Evolutionary conservation across 2,329 filamentous ascomycete species (phyloP), one percentile per base, ranked within the genome.

Genomic region (Sporothrix protearum): DNA sequence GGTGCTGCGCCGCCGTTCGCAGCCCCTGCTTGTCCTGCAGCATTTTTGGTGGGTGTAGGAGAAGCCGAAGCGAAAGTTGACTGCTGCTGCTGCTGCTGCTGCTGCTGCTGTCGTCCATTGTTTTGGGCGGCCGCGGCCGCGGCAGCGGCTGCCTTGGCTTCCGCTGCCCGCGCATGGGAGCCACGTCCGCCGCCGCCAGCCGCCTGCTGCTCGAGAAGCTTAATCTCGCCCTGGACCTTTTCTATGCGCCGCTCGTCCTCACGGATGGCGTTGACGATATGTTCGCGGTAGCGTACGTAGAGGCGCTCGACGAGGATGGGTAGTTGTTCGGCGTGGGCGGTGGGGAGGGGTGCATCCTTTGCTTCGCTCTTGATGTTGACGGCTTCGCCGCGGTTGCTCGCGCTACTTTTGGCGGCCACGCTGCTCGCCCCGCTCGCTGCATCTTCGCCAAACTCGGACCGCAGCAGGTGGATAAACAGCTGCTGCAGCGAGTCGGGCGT

Each of bases 401-500:
- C 7, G 6, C 30, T 55, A 19, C 49, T 33, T 10, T 89, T 86
- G 71, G 85, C 87, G 12, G 12, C 55, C 14, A 30, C 22, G 12
- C 89, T 86, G 71, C 85, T 86, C 86, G 71, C 85, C 87, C 66
- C 76, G 80, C 76, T 67, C 75, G 75, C 83, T 10, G 14, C 63
- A 84, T 80, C 80, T 74, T 91, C 87, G 70, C 78, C 80, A 76
- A 82, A 87, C 74, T 96, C 91, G 12, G 53, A 57, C 75, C 88
- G 88, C 78, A 97, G 81, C 72, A 97, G 82, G 12, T 88, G 86
- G 75, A 94, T 82, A 80, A 96, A 97, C 69, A 96, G 85, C 77
- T 91, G 87, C 80, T 92, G 89, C 75, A 98, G 84, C 57, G 93
- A 88, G 80, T 94, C 92, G 8, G 94, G 89, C 64, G 85, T 91